Evolutionary conservation across 441 rosid genomes (phyloP).

Genomic region (Pelargonium citronellum): DNA sequence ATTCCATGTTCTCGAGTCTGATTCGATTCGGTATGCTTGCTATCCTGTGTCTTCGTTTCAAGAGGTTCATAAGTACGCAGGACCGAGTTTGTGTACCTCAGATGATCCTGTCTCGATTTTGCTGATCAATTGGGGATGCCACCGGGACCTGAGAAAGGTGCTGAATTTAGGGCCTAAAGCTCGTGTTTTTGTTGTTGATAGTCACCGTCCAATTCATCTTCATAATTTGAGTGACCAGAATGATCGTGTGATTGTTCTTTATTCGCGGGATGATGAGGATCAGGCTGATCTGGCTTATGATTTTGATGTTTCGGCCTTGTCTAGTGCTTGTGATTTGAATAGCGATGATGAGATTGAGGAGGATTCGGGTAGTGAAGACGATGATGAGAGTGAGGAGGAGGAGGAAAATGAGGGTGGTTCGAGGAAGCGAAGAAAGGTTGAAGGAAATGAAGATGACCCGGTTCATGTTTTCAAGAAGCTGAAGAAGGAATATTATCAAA

Average conservation of each 20-base stretch:
- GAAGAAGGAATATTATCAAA: slow-evolving; percentile 62
- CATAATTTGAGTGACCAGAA: slow-evolving; percentile 69
- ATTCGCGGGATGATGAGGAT: slow-evolving; percentile 70
- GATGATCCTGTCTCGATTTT: slow-evolving; percentile 53
- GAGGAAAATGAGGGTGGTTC: slow-evolving; percentile 32
- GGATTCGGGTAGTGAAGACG: slow-evolving; percentile 34
- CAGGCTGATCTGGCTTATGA: slow-evolving; percentile 78
- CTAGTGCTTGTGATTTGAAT: slow-evolving; percentile 47
- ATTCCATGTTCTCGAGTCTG: slow-evolving; percentile 75
- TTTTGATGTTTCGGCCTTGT: slow-evolving; percentile 65
- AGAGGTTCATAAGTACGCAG: slow-evolving; percentile 63
- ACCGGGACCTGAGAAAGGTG: slow-evolving; percentile 57
- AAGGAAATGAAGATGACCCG: slow-evolving; percentile 40
- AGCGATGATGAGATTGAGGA: slow-evolving; percentile 43
- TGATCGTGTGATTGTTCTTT: slow-evolving; percentile 70
- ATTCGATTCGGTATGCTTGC: slow-evolving; percentile 83
- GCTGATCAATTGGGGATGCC: slow-evolving; percentile 86
- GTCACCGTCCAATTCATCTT: slow-evolving; percentile 89
- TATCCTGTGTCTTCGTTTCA: slow-evolving; percentile 84
- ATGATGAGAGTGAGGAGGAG: slow-evolving; percentile 43
- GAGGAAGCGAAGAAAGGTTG: slow-evolving; percentile 49
- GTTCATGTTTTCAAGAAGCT: slow-evolving; percentile 55
- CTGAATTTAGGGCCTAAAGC: slow-evolving; percentile 51
- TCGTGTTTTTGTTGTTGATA: slow-evolving; percentile 76
- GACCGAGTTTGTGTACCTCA: slow-evolving; percentile 44